Percentiles rank a stretch among this genome's conserved stretches.
These are phyloP conservation scores for Phyllachora maydis DNA, from an alignment of 2,329 filamentous ascomycete species.

Conservation along the genomic window DNA sequence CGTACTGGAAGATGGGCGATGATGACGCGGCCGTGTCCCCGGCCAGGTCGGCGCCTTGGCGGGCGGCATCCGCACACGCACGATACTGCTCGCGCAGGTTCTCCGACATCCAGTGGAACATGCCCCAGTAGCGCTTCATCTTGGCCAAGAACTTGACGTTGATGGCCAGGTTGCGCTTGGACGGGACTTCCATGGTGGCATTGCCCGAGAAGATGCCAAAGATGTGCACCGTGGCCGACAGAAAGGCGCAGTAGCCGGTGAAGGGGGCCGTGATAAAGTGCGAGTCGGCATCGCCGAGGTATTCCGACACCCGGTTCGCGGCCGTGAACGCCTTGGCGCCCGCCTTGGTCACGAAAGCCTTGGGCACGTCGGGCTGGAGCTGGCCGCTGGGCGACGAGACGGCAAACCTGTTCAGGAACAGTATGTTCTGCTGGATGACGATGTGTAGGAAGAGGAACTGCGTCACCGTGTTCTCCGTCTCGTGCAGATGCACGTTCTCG, in stretches of 20 bases:
- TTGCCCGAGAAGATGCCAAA: slow-evolving; percentile 82
- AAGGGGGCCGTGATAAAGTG: slow-evolving; percentile 78
- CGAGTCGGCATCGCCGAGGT: slow-evolving; percentile 63
- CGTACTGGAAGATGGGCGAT: slow-evolving; percentile 71
- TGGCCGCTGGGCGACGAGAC: slow-evolving; percentile 46
- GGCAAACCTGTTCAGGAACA: slow-evolving; percentile 81
- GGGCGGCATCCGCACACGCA: slow-evolving; percentile 61
- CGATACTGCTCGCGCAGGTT: slow-evolving; percentile 80
- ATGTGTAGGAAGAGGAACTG: slow-evolving; percentile 90
- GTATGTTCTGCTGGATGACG: slow-evolving; percentile 67
- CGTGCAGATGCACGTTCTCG: slow-evolving; percentile 71
- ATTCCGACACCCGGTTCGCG: slow-evolving; percentile 67
- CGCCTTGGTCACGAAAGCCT: slow-evolving; percentile 56
- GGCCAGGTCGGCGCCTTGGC: slow-evolving; percentile 32
- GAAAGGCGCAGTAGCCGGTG: slow-evolving; percentile 84
- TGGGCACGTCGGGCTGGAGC: slow-evolving; percentile 48
- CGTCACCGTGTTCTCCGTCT: slow-evolving; percentile 67
- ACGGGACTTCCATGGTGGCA: slow-evolving; percentile 48
- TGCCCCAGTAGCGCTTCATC: slow-evolving; percentile 97
- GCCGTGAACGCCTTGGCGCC: slow-evolving; percentile 61
- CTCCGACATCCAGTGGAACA: slow-evolving; percentile 94
- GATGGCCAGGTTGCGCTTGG: slow-evolving; percentile 66
- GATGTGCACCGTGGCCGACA: slow-evolving; percentile 86
- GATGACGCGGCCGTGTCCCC: slow-evolving; percentile 19
- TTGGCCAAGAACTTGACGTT: slow-evolving; percentile 82